Evolutionary conservation across 2,329 filamentous ascomycete species (phyloP), one percentile per base, ranked within the genome.

Genomic region (Nemania abortiva): DNA sequence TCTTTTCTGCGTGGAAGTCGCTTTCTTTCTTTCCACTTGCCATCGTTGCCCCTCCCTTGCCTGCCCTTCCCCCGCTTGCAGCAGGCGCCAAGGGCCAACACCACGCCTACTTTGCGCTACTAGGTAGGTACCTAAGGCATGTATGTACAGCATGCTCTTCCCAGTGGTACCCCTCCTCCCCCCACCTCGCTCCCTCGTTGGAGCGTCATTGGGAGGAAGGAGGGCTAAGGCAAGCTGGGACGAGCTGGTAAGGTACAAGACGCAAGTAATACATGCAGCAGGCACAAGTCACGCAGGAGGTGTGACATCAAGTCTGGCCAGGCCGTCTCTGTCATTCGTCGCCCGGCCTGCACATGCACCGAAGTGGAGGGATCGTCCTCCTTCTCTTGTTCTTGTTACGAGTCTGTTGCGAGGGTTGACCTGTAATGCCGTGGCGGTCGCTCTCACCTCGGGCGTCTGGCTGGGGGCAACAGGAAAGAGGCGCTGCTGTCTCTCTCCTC

Each of bases 231-330:
- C 24, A 29, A 20, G 24, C 49, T 27, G 24, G 22, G 22, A 27
- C 4, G 9, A 27, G 22, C 49, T 52, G 49, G 49, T 27, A 29
- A 55, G 31, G 29, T 31, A 6, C 11, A 13, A 11, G 24, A 53
- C 52, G 52, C 52, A 55, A n/a, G 52, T 55, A 55, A 37, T 67
- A 59, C 69, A 64, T 71, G 69, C 66, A 69, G 66, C 57, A 42
- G 64, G 71, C 72, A 74, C 70, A 75, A 76, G 67, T 72, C 69
- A 72, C 72, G 71, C 72, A 73, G 66, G 66, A 52, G 39, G 47
- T 52, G 69, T 71, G 69, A 72, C 68, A 69, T 72, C 68, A 68
- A 37, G 18, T 20, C 22, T 45, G 49, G 31, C 53, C 61, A 7
- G 15, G 15, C 11, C 45, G 13, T 45, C 9, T 1, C 37, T 42